Percentiles rank a stretch among this genome's conserved stretches.
Evolutionary conservation across 257 asterid species (phyloP).

Genomic region (Eucommia ulmoides): DNA sequence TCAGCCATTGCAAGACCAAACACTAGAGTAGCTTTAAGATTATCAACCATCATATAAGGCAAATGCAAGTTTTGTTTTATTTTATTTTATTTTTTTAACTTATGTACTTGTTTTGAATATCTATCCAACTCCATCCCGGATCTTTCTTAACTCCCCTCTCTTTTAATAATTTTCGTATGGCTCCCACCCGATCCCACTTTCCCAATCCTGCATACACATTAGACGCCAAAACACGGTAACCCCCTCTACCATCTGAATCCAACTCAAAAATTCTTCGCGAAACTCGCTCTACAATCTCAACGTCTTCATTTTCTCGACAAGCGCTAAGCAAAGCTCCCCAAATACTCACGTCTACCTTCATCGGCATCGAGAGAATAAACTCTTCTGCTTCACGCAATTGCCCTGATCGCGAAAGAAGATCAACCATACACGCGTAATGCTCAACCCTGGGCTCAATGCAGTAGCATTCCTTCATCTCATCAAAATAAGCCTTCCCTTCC

Average conservation of each 20-base stretch:
- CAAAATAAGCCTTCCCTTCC: slow-evolving; percentile 56
- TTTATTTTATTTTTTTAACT: too few species aligned
- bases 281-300: slow-evolving; percentile 41
- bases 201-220: slow-evolving; percentile 60
- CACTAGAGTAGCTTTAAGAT: too few species aligned
- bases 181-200: slow-evolving; percentile 57
- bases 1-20: too few species aligned
- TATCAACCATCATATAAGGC: too few species aligned
- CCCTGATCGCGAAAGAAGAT: slow-evolving; percentile 75
- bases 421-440: slow-evolving; percentile 79
- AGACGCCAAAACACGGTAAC: slow-evolving; percentile 64
- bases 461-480: slow-evolving; percentile 55
- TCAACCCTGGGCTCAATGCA: slow-evolving; percentile 59
- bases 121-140: slow-evolving; percentile 75
- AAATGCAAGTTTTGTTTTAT: too few species aligned
- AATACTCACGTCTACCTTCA: slow-evolving; percentile 63
- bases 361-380: slow-evolving; percentile 58
- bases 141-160: slow-evolving; percentile 49
- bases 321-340: slow-evolving; percentile 86
- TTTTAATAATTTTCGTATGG: slow-evolving; percentile 38
- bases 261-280: slow-evolving; percentile 27
- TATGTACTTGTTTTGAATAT: slow-evolving; percentile 35
- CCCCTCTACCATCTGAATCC: slow-evolving; percentile 57
- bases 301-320: slow-evolving; percentile 46
- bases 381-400: slow-evolving; percentile 61